Conservation (phyloP, 345 rosid genomes). For the Salix suchowensis region DNA sequence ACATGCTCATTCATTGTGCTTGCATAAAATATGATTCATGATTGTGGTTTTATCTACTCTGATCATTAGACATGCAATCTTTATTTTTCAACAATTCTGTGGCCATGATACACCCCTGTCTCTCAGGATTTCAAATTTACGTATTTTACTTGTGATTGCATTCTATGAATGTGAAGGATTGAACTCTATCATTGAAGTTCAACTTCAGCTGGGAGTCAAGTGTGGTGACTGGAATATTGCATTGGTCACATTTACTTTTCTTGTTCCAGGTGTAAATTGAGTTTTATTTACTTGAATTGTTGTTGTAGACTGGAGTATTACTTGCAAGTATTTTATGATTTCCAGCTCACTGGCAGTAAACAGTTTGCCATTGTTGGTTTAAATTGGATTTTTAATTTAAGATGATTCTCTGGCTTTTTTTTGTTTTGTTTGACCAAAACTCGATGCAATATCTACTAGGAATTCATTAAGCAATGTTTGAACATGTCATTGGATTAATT, state of each 20-base stretch:
- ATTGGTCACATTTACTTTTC: neutral
- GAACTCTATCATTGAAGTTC: conserved; percentile 7
- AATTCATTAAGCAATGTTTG: no score
- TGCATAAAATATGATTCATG: conserved; percentile 41
- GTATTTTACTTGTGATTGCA: neutral
- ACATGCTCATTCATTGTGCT: conserved; percentile 47
- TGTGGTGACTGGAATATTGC: conserved; percentile 8
- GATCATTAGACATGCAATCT: conserved; percentile 14
- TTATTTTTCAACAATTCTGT: conserved; percentile 7
- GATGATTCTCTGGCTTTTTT: neutral
- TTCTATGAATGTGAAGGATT: conserved; percentile 9
- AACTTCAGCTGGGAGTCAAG: conserved; percentile 8
- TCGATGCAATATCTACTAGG: neutral
- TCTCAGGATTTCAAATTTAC: neutral
- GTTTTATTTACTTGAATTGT: neutral
- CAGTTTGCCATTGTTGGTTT: neutral
- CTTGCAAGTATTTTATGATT: neutral
- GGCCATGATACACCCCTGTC: neutral
- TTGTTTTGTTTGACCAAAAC: neutral
- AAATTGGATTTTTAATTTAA: neutral
- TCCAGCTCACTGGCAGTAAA: neutral
- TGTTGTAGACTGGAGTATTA: conserved; percentile 3
- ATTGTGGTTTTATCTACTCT: conserved; percentile 27
- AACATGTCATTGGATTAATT: no score
- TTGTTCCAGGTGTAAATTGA: neutral